Base-by-base conservation (phyloP, 2,329 filamentous ascomycete genomes). In the Calcarisporium arbuscula region DNA sequence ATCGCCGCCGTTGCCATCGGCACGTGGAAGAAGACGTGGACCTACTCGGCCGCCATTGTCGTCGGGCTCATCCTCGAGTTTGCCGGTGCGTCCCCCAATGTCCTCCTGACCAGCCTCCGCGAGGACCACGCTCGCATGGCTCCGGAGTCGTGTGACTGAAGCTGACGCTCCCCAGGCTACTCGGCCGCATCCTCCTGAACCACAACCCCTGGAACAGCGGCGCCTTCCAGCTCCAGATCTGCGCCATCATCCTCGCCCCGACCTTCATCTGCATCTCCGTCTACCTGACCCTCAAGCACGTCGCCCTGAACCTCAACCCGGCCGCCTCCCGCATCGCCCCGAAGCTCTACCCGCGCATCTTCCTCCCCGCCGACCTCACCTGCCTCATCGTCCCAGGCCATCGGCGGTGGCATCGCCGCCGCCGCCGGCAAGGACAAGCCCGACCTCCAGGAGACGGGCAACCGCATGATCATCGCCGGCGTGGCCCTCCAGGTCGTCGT, bases 231-330 rank as follows among this genome's bases (percentile, higher is more conserved):
- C 67, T 72, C 29, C 73, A 79, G 42, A 77, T 80, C 52, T 68
- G 67, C 56, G 62, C 66, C 55, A 73, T 77, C 57, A 72, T 77
- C 54, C 64, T 77, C 32, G 70, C 62, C n/a, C 72, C 72, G 4
- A 74, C 76, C 19, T 65, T 81, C 39, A 62, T 80, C 55, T 77
- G 74, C 56, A 73, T 76, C 43, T 69, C 66, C 49, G 71, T 81
- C 54, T 82, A 81, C 60, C 68, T 82, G 18, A 78, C 72, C 4
- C 68, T 81, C 39, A 77, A 78, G 53, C 75, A 79, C 61, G 54
- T 74, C 44, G 64, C 68, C 38, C 56, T 72, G 21, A 55, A 64
- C 30, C 60, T 75, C 41, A 63, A 60, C 53, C 65, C 72, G 8
- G 28, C 45, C 23, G 59, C 73, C 34, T 75, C 72, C n/a, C 67